Conservation (phyloP, 768 basidiomycete genomes). For the Hygrocybe punicea region DNA sequence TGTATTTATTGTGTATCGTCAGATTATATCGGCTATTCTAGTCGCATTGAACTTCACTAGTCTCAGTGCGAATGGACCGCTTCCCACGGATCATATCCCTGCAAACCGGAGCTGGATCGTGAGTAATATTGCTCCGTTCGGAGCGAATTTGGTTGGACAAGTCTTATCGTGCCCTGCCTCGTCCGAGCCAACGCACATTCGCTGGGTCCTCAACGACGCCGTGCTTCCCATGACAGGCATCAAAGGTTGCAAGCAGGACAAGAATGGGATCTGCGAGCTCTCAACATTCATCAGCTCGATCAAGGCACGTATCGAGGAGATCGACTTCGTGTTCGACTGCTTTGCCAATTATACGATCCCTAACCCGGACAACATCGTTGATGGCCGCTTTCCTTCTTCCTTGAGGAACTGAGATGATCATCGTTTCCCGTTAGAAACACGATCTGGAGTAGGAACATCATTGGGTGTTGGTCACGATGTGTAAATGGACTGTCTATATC, state of each 20-base stretch:
- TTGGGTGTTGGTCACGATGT: no score
- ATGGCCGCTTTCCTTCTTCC: conserved; percentile 31
- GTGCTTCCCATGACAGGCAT: conserved; percentile 66
- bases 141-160: conserved; percentile 42
- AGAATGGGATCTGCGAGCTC: conserved; percentile 62
- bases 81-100: conserved; percentile 60
- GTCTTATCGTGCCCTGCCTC: conserved; percentile 40
- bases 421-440: not conserved
- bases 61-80: conserved; percentile 57
- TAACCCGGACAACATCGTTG: conserved; percentile 37
- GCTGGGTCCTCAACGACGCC: conserved; percentile 72
- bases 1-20: not conserved
- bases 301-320: conserved; percentile 50
- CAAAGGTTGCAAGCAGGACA: conserved; percentile 52
- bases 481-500: no score
- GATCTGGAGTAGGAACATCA: no score
- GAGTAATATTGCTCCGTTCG: conserved; percentile 36
- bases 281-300: conserved; percentile 56
- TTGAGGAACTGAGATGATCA: not conserved
- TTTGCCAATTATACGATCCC: conserved; percentile 48
- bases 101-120: conserved; percentile 36
- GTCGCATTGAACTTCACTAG: conserved; percentile 71
- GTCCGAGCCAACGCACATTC: conserved; percentile 44
- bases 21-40: conserved; percentile 41
- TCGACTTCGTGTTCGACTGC: conserved; percentile 66